Conservation (phyloP, 352 stramenopile genomes). For the Globisporangium iwayamae region DNA sequence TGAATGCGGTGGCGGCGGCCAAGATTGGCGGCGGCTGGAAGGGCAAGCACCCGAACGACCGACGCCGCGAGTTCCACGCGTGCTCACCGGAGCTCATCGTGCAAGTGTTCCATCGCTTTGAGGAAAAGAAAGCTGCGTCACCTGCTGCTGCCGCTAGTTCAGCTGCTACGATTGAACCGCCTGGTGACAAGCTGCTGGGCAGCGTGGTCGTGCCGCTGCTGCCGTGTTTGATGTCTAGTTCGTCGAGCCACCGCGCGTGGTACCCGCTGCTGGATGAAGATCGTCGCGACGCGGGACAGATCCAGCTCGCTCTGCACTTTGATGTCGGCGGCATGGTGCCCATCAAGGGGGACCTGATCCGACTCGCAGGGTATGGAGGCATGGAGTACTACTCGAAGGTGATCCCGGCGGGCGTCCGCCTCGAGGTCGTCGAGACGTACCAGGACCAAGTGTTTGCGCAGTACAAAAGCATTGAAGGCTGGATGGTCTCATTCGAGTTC, state of each 20-base stretch:
- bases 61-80: slow-evolving; percentile 37
- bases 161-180: slow-evolving; percentile 9
- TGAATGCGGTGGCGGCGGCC: slow-evolving; percentile 11
- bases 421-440: slow-evolving; percentile 61
- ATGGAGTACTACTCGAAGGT: slow-evolving; percentile 71
- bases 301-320: slow-evolving; percentile 59
- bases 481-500: slow-evolving; percentile 57
- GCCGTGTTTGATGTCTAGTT: slow-evolving; percentile 51
- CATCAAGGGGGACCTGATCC: slow-evolving; percentile 53
- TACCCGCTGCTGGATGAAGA: slow-evolving; percentile 54
- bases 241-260: slow-evolving; percentile 54
- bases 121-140: slow-evolving; percentile 19
- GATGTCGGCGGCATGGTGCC: slow-evolving; percentile 44
- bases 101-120: slow-evolving; percentile 53
- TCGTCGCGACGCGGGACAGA: slow-evolving; percentile 46
- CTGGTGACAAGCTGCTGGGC: slow-evolving; percentile 54
- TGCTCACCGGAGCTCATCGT: slow-evolving; percentile 57
- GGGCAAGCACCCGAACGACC: slow-evolving; percentile 18
- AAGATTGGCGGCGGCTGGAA: slow-evolving; percentile 17
- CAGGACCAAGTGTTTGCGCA: slow-evolving; percentile 62
- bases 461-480: slow-evolving; percentile 57
- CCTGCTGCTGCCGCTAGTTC: slow-evolving; percentile 5
- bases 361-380: slow-evolving; percentile 55
- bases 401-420: slow-evolving; percentile 34
- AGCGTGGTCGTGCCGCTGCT: slow-evolving; percentile 53